Base-by-base conservation (phyloP, 139 green algal species). In the Chlamydomonas urium region DNA sequence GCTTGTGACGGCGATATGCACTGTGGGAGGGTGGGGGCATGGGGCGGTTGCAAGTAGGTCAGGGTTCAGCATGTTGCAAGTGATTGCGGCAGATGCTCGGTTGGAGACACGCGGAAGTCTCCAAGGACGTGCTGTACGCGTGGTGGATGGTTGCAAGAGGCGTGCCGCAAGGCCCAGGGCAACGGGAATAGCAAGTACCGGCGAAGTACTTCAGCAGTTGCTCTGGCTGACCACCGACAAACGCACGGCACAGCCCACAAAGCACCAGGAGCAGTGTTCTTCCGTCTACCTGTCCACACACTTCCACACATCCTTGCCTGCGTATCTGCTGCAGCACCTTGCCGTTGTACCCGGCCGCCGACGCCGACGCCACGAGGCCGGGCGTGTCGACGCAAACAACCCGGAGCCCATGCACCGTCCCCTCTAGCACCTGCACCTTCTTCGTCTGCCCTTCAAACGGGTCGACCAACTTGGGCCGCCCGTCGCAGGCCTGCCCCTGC, bases 351-450 rank as follows among this genome's bases (percentile, higher is more conserved):
- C 57, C 71, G 26, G 68, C 31, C 4, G 53, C 82, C 21, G 57
- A 68, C 17, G 79, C 74, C 26, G 73, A 75, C 8, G 76, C 71
- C 8, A 59, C 56, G 31, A 88, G 73, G 2, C 82, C 82, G 1
- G 82, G 82, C 0, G 82, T 88, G 71, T 88, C 82, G 0, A 88
- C 60, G 34, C 83, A 50, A n/a, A 66, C 73, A 29, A 88, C 59
- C 0, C 24, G 45, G 10, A 83, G 65, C 37, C 82, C 82, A 26
- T 71, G 45, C 24, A 71, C 69, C 1, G 34, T 32, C 1, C 76
- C 82, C 28, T 47, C 57, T 5, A 65, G 31, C 21, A 85, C 66
- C 24, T 56, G 34, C 19, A 81, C 71, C 2, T 58, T 28, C 32
- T 69, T 75, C 0, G 82, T 85, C 36, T 59, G 65, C 32, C 82